Conservation (phyloP, 1,284 basidiomycete species). For the Boletus holoroseus region DNA sequence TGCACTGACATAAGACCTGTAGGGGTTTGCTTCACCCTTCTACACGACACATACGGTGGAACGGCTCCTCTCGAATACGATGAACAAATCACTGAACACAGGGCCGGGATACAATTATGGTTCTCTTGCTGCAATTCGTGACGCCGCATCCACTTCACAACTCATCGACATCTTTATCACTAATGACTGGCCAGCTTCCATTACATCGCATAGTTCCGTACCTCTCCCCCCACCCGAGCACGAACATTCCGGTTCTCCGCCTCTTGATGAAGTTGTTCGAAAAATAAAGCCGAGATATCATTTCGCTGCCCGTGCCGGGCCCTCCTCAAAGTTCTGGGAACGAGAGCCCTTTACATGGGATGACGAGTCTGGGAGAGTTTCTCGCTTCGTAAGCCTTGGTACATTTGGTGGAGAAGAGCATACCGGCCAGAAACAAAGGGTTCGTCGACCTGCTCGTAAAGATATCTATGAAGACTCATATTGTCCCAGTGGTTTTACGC, state of each 20-base stretch:
- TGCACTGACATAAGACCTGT: slow-evolving; percentile 3
- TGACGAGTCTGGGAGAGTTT: slow-evolving; percentile 60
- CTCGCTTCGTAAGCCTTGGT: slow-evolving; percentile 80
- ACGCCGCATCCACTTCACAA: slow-evolving; percentile 53
- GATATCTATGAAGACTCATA: slow-evolving; percentile 6
- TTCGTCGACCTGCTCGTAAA: slow-evolving; percentile 32
- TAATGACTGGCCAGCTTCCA: slow-evolving; percentile 71
- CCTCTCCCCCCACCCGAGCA: slow-evolving; percentile 47
- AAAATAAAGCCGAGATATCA: slow-evolving; percentile 73
- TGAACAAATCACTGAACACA: slow-evolving; percentile 43
- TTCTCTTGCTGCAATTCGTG: slow-evolving; percentile 65
- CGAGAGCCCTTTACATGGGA: slow-evolving; percentile 85
- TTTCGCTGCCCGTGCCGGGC: slow-evolving; percentile 59
- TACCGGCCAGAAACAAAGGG: slow-evolving; percentile 71
- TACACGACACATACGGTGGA: slow-evolving; percentile 68
- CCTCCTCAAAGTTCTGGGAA: slow-evolving; percentile 79
- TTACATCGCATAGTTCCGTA: slow-evolving; percentile 59
- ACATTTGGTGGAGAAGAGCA: slow-evolving; percentile 68
- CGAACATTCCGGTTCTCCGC: slow-evolving; percentile 43
- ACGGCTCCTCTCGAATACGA: slow-evolving; percentile 62
- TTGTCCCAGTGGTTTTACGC: slow-evolving; percentile 68
- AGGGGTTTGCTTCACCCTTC: slow-evolving; percentile 71
- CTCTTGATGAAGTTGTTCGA: slow-evolving; percentile 64
- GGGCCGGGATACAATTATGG: slow-evolving; percentile 43
- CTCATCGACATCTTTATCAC: slow-evolving; percentile 79